These are phyloP conservation scores for Vanrija sp. DNA, from an alignment of 1,284 basidiomycete species.

Conservation along the genomic window DNA sequence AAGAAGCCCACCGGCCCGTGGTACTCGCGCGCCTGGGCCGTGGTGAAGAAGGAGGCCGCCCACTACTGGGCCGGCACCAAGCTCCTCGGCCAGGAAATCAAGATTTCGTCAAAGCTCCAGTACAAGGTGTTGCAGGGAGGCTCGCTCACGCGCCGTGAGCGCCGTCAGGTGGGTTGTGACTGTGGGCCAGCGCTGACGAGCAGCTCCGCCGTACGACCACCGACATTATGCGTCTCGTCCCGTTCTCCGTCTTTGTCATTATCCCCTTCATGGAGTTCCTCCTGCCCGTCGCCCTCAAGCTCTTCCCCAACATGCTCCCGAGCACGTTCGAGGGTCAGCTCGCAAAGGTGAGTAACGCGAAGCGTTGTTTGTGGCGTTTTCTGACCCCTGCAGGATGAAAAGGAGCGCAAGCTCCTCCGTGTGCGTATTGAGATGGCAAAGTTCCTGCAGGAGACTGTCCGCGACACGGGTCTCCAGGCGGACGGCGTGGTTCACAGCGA, in stretches of 20 bases:
- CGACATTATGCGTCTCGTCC: slow-evolving; percentile 86
- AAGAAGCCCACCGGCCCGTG: slow-evolving; percentile 39
- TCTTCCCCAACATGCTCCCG: slow-evolving; percentile 99
- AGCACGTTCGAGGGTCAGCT: slow-evolving; percentile 98
- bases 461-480: slow-evolving; percentile 87
- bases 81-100: slow-evolving; percentile 88
- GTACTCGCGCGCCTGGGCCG: slow-evolving; percentile 63
- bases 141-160: slow-evolving; percentile 83
- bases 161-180: slow-evolving; percentile 67
- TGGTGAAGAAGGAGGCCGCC: slow-evolving; percentile 89
- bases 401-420: slow-evolving; percentile 89
- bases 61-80: slow-evolving; percentile 99
- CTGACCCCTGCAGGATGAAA: slow-evolving; percentile 69
- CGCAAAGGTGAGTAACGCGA: slow-evolving; percentile 61
- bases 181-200: background rate
- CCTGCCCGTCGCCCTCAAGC: slow-evolving; percentile 91
- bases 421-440: slow-evolving; percentile 98
- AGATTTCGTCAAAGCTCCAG: slow-evolving; percentile 81
- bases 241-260: slow-evolving; percentile 90
- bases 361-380: background rate
- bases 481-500: slow-evolving; percentile 89
- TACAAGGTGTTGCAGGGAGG: slow-evolving; percentile 92
- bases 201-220: slow-evolving; percentile 89
- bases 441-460: slow-evolving; percentile 95
- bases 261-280: slow-evolving; percentile 98